phyloP scores from a whole-genome alignment of 257 asterid genomes.

The Ajuga chamaepitys region DNA sequence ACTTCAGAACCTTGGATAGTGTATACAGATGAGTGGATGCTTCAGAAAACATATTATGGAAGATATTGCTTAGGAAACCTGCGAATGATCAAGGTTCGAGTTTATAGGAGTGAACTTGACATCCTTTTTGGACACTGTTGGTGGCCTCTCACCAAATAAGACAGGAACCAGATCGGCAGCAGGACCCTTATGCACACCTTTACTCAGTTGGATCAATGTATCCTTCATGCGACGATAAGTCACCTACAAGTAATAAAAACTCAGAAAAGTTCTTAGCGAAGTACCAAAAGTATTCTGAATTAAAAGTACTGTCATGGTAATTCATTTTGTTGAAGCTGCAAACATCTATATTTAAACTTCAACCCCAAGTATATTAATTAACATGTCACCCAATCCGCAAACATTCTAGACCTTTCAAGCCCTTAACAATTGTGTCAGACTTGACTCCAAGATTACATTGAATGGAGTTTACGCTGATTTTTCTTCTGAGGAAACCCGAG shows the following conservation, averaged over 20 bases:
- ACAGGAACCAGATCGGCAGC: slow-evolving; percentile 91
- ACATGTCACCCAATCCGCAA: neutral
- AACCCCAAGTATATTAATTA: slow-evolving; percentile 1
- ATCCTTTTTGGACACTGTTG: slow-evolving; percentile 61
- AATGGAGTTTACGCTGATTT: neutral
- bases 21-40: neutral
- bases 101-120: slow-evolving; percentile 58
- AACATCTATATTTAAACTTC: neutral
- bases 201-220: slow-evolving; percentile 75
- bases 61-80: slow-evolving; percentile 41
- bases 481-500: neutral
- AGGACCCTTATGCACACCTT: slow-evolving; percentile 88
- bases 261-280: neutral
- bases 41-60: neutral
- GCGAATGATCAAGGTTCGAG: slow-evolving; percentile 78
- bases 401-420: slow-evolving; percentile 8
- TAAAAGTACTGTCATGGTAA: neutral
- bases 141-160: slow-evolving; percentile 81
- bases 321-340: neutral
- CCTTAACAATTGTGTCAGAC: slow-evolving; percentile 1
- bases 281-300: slow-evolving; percentile 7
- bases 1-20: neutral
- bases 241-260: slow-evolving; percentile 43
- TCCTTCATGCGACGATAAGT: slow-evolving; percentile 93
- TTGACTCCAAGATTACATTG: neutral